These are phyloP conservation scores for Xeromyces bisporus DNA, from an alignment of 495 filamentous ascomycete species.

Conservation along the genomic window DNA sequence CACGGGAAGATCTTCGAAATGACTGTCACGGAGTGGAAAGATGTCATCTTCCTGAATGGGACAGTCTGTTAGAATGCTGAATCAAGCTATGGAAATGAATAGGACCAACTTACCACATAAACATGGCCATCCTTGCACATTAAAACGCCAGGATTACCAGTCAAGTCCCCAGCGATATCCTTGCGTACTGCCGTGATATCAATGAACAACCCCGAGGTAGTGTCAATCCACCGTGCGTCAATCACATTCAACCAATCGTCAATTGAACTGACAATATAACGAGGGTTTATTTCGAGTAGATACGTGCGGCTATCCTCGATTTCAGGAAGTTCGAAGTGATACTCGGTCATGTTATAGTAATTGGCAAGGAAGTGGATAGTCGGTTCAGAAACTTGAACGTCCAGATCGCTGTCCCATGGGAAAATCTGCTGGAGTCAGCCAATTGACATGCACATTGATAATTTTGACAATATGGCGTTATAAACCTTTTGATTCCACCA, in stretches of 20 bases:
- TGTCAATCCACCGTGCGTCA: conserved; percentile 47
- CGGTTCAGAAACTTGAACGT: conserved; percentile 40
- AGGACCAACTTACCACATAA: conserved; percentile 29
- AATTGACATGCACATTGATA: no score
- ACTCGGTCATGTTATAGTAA: conserved; percentile 48
- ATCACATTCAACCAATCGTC: conserved; percentile 38
- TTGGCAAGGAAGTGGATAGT: conserved; percentile 38
- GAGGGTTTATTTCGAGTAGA: conserved; percentile 42
- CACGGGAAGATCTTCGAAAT: conserved; percentile 61
- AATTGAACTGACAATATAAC: conserved; percentile 31
- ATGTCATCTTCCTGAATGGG: conserved; percentile 41
- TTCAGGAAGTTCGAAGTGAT: conserved; percentile 31
- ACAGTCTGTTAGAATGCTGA: conserved; percentile 3
- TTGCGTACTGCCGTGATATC: conserved; percentile 42
- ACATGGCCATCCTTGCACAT: conserved; percentile 43
- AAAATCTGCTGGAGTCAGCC: conserved; percentile 25
- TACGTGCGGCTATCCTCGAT: conserved; percentile 29
- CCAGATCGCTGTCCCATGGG: conserved; percentile 47
- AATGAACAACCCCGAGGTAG: conserved; percentile 41
- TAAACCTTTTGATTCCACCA: conserved; percentile 46
- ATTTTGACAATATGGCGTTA: no score
- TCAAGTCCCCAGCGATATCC: conserved; percentile 18
- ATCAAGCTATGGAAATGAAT: neutral
- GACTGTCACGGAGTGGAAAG: conserved; percentile 59
- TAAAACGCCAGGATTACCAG: conserved; percentile 23